phyloP scores from a whole-genome alignment of 352 stramenopile species.

The Pythium angustatum region DNA sequence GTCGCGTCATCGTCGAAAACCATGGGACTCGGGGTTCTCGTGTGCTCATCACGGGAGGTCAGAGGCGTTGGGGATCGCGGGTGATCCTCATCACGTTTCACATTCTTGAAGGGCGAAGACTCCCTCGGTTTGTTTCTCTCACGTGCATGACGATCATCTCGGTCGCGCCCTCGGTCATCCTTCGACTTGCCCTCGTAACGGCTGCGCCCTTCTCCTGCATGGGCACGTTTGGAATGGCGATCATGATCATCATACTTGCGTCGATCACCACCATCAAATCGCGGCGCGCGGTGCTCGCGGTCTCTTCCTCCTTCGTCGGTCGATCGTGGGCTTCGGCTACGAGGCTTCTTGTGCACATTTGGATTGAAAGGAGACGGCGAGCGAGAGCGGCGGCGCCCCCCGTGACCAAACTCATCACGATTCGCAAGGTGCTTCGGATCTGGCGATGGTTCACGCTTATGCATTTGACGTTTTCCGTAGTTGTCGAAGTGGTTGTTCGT shows the following conservation, averaged over 20 bases:
- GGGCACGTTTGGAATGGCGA: slow-evolving; percentile 1
- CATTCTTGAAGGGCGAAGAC: not conserved
- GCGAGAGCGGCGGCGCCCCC: not conserved
- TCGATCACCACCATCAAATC: slow-evolving; percentile 3
- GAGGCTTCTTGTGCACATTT: slow-evolving; percentile 12
- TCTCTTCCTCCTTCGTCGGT: not conserved
- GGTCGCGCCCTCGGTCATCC: not conserved
- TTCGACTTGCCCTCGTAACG: slow-evolving; percentile 7
- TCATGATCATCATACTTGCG: slow-evolving; percentile 7
- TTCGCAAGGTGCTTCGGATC: not conserved
- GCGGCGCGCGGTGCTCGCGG: not conserved
- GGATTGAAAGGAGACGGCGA: slow-evolving; percentile 7
- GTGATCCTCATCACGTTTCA: slow-evolving; percentile 10
- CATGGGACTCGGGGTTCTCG: slow-evolving; percentile 23
- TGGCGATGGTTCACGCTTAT: slow-evolving; percentile 5
- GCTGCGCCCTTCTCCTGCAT: not conserved
- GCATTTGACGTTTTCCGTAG: not conserved
- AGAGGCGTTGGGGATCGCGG: slow-evolving; percentile 45
- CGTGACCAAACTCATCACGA: not conserved
- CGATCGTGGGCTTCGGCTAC: slow-evolving; percentile 10
- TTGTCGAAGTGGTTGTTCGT: not conserved
- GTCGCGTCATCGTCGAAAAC: slow-evolving; percentile 1
- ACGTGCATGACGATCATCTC: slow-evolving; percentile 9
- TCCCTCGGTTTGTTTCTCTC: not conserved
- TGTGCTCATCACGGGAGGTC: slow-evolving; percentile 14